These are phyloP conservation scores for Leccinum holopus DNA, from an alignment of 1,284 basidiomycete species.

Conservation along the genomic window DNA sequence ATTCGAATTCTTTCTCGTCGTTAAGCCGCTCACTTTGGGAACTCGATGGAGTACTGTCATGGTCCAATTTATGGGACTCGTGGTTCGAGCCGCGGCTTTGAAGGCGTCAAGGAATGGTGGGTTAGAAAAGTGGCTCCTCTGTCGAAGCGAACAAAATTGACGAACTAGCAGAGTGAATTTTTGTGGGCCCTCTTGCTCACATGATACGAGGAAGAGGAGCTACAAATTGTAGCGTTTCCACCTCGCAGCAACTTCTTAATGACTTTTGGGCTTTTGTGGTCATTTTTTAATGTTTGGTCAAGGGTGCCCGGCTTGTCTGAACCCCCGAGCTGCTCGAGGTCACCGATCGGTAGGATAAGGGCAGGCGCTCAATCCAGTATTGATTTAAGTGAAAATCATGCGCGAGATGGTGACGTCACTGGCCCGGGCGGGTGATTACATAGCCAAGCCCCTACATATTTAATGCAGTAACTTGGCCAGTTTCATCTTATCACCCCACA, in stretches of 20 bases:
- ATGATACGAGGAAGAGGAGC: neutral
- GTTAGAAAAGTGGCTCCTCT: neutral
- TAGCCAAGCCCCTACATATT: neutral
- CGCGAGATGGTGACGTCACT: neutral
- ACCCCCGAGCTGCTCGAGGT: no score
- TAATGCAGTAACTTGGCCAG: neutral
- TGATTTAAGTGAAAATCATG: neutral
- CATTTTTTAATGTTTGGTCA: no score
- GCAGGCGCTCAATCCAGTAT: neutral
- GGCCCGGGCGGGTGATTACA: neutral
- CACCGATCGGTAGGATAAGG: neutral
- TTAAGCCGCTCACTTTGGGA: conserved; percentile 6
- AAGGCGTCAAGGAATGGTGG: conserved; percentile 9
- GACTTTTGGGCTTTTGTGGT: no score
- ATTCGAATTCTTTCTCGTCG: neutral
- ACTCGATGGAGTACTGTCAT: neutral
- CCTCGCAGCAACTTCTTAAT: neutral
- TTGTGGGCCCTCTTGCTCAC: conserved; percentile 1
- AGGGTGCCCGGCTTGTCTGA: no score
- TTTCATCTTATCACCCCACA: conserved; percentile 1
- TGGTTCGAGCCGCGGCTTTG: conserved; percentile 1
- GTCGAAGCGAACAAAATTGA: neutral
- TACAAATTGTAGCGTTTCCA: neutral
- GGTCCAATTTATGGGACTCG: neutral
- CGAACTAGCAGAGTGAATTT: neutral